These are phyloP conservation scores for Collybia sp. DNA, from an alignment of 768 basidiomycete species.

Conservation along the genomic window DNA sequence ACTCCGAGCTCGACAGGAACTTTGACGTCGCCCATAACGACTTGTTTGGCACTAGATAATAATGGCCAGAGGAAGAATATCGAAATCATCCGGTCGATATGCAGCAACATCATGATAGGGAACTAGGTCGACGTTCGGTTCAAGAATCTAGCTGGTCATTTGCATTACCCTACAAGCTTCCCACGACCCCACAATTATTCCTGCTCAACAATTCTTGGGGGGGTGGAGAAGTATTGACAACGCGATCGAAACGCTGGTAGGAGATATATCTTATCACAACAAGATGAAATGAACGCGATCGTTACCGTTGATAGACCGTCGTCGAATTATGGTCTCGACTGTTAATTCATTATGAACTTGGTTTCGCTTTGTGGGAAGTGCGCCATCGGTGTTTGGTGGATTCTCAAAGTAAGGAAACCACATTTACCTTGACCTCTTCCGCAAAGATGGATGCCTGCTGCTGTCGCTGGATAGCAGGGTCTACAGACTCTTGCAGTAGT, in stretches of 20 bases:
- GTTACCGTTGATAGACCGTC: conserved; percentile 68
- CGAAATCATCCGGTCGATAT: too few relatives aligned
- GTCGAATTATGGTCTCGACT: conserved; percentile 68
- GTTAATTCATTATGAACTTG: conserved; percentile 73
- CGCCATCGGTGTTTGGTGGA: background rate
- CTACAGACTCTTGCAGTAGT: conserved; percentile 35
- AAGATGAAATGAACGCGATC: conserved; percentile 1
- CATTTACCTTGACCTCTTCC: conserved; percentile 66
- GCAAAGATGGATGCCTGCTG: conserved; percentile 54
- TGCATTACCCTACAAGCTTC: too few relatives aligned
- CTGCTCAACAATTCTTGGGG: conserved; percentile 21
- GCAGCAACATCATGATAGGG: too few relatives aligned
- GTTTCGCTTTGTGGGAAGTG: conserved; percentile 42
- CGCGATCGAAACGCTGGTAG: conserved; percentile 67
- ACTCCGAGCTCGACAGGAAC: conserved; percentile 48
- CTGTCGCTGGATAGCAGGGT: conserved; percentile 42
- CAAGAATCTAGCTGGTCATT: too few relatives aligned
- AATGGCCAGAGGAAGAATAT: too few relatives aligned
- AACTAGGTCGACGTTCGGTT: too few relatives aligned
- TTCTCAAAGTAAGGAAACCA: background rate
- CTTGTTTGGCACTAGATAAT: background rate
- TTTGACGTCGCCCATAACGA: conserved; percentile 21
- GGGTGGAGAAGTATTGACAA: conserved; percentile 68
- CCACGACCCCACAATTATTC: too few relatives aligned
- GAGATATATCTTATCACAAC: conserved; percentile 3